Evolutionary conservation across 257 asterid species (phyloP).

Genomic region (Marsdenia floribunda): DNA sequence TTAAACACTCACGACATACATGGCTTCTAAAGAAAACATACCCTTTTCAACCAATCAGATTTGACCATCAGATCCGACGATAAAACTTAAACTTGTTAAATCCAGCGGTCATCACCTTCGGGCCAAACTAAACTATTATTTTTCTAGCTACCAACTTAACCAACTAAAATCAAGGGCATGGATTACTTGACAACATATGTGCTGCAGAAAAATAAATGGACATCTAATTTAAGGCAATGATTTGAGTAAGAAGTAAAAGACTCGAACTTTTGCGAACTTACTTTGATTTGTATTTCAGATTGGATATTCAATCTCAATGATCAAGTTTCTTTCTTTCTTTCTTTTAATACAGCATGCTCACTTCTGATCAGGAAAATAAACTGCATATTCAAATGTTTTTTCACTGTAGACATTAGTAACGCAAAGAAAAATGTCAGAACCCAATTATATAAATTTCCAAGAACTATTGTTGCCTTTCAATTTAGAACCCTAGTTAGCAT

Average conservation of each 20-base stretch:
- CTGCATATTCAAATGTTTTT: too few species aligned
- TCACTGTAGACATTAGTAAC: neutral
- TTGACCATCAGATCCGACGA: neutral
- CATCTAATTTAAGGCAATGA: neutral
- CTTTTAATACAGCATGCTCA: neutral
- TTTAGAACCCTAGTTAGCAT: neutral
- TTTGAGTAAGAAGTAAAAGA: too few species aligned
- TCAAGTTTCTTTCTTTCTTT: neutral
- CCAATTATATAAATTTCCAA: neutral
- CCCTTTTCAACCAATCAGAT: neutral
- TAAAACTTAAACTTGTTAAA: neutral
- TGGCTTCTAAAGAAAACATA: neutral
- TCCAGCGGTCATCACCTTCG: neutral
- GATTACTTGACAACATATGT: neutral
- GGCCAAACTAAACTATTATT: neutral
- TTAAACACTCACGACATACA: neutral
- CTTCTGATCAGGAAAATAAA: too few species aligned
- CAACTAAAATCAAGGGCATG: neutral
- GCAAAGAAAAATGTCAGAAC: neutral
- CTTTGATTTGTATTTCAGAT: too few species aligned
- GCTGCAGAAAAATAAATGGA: neutral
- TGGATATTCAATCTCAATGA: neutral
- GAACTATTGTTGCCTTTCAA: neutral
- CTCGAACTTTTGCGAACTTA: too few species aligned
- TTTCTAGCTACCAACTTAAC: neutral